Conservation (phyloP, 1,284 basidiomycete genomes). For the Fomitopsis betulina region DNA sequence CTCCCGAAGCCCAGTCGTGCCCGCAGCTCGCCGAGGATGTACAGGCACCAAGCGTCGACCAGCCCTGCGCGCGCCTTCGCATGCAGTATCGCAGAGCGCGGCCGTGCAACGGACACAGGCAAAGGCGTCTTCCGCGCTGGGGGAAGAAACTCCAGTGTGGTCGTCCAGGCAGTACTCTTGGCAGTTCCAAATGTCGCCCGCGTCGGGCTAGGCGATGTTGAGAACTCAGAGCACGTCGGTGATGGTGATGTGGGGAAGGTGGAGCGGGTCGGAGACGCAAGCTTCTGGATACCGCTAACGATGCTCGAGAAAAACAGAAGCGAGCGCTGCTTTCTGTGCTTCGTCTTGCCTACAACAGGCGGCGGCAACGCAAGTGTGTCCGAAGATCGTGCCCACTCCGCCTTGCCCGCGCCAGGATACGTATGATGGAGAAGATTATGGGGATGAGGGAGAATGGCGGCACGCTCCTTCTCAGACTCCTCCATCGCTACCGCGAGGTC, state of each 20-base stretch:
- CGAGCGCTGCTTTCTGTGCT: constrained; percentile 58
- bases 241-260: constrained; percentile 5
- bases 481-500: constrained; percentile 45
- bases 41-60: constrained; percentile 69
- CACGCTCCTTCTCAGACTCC: constrained; percentile 19
- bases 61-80: constrained; percentile 69
- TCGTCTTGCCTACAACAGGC: constrained; percentile 21
- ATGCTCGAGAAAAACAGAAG: constrained; percentile 52
- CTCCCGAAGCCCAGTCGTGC: constrained; percentile 17
- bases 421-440: background rate
- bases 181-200: background rate
- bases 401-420: background rate
- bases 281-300: constrained; percentile 46
- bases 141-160: constrained; percentile 8
- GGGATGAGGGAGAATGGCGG: constrained; percentile 9
- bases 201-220: background rate
- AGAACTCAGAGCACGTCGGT: constrained; percentile 6
- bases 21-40: constrained; percentile 49
- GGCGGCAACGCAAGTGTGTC: constrained; percentile 4
- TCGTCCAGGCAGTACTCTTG: constrained; percentile 8
- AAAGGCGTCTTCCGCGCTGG: constrained; percentile 18
- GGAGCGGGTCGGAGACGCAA: constrained; percentile 6
- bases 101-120: constrained; percentile 12
- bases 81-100: constrained; percentile 38
- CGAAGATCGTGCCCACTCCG: constrained; percentile 1